Conservation (phyloP, 2,329 filamentous ascomycete genomes). For the Chrysosporium queenslandicum region DNA sequence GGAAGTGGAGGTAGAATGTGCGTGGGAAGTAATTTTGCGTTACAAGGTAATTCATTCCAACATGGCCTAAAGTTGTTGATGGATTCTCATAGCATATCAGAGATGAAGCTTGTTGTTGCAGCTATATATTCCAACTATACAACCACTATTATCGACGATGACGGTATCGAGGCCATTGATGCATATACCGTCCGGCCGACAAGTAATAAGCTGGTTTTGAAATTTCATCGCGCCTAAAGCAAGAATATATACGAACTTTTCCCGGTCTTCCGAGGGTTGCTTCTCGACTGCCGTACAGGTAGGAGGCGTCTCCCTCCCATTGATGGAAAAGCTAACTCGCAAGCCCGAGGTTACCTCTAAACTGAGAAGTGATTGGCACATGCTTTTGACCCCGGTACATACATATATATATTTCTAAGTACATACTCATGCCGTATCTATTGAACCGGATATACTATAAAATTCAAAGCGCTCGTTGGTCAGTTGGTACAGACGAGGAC, state of each 20-base stretch:
- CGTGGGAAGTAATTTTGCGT: constrained; percentile 40
- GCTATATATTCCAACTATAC: constrained; percentile 60
- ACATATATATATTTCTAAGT: no score
- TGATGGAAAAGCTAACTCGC: neutral
- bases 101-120: constrained; percentile 62
- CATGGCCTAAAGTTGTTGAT: neutral
- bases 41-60: constrained; percentile 32
- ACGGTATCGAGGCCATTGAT: constrained; percentile 55
- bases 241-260: neutral
- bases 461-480: no score
- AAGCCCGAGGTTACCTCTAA: no score
- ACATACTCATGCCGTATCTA: no score
- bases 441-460: no score
- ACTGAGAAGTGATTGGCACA: no score
- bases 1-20: constrained; percentile 43
- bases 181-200: constrained; percentile 52
- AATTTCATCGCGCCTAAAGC: constrained; percentile 36
- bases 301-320: neutral
- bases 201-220: constrained; percentile 50
- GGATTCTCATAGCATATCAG: constrained; percentile 32
- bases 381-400: no score
- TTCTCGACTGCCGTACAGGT: neutral
- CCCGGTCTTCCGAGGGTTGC: neutral
- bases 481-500: no score
- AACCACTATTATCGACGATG: constrained; percentile 52